These are phyloP conservation scores for Russula sp. DNA, from an alignment of 768 basidiomycete species.

Conservation along the genomic window DNA sequence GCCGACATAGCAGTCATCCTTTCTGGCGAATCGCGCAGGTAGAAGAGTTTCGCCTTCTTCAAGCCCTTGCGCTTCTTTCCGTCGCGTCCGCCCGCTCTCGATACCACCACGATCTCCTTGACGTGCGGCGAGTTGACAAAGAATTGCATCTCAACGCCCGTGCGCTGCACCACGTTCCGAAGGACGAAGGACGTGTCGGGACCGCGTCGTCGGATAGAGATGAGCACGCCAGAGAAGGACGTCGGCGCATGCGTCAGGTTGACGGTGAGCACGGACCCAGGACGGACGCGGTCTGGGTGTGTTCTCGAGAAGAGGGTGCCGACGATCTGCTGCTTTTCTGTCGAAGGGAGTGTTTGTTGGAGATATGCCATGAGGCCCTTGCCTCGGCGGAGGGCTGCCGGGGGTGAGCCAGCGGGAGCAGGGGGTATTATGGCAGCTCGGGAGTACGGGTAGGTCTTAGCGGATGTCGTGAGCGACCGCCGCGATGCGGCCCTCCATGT, in stretches of 20 bases:
- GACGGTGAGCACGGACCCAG: conserved; percentile 85
- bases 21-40: conserved; percentile 73
- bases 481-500: not conserved
- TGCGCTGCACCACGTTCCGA: conserved; percentile 85
- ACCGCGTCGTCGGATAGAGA: conserved; percentile 77
- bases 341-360: conserved; percentile 54
- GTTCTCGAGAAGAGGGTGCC: conserved; percentile 63
- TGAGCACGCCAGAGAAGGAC: conserved; percentile 82
- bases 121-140: conserved; percentile 81
- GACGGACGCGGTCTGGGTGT: conserved; percentile 59
- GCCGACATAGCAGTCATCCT: conserved; percentile 76
- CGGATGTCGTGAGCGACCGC: conserved; percentile 8
- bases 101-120: conserved; percentile 77
- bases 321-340: conserved; percentile 65
- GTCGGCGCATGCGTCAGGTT: conserved; percentile 72
- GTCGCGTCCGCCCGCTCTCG: conserved; percentile 4
- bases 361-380: conserved; percentile 78
- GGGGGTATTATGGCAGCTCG: conserved; percentile 54
- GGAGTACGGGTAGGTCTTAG: conserved; percentile 60
- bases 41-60: conserved; percentile 77
- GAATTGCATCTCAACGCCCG: conserved; percentile 91
- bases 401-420: conserved; percentile 38
- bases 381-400: conserved; percentile 50
- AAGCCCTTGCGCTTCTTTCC: conserved; percentile 41
- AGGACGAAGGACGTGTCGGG: conserved; percentile 83